Evolutionary conservation across 345 rosid genomes (phyloP).

Genomic region (Orychophragmus violaceus): DNA sequence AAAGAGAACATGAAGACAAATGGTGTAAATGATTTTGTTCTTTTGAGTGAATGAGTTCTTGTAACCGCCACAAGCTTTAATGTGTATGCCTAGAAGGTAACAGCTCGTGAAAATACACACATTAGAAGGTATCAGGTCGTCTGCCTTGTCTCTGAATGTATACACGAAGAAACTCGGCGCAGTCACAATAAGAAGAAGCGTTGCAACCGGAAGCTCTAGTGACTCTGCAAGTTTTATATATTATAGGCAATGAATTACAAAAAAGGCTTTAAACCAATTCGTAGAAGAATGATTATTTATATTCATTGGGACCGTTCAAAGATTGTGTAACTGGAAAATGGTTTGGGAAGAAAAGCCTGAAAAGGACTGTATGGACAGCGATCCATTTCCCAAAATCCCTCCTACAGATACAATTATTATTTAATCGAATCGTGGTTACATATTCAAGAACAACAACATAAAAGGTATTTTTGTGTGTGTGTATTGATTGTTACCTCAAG

Average conservation of each 20-base stretch:
- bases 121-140: constrained; percentile 9
- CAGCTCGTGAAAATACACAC: constrained; percentile 44
- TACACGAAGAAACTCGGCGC: constrained; percentile 50
- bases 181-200: constrained; percentile 51
- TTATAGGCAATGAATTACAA: not conserved
- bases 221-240: constrained; percentile 36
- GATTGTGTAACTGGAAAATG: constrained; percentile 55
- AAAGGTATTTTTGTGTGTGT: not conserved
- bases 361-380: constrained; percentile 54
- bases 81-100: constrained; percentile 60
- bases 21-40: constrained; percentile 23
- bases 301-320: not conserved
- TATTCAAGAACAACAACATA: not conserved
- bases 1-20: constrained; percentile 37
- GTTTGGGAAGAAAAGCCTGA: constrained; percentile 64
- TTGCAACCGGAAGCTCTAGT: constrained; percentile 55
- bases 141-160: constrained; percentile 27
- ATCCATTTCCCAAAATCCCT: constrained; percentile 71
- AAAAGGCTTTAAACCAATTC: not conserved
- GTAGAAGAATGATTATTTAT: not conserved
- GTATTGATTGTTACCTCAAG: constrained; percentile 43
- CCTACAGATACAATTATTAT: constrained; percentile 42
- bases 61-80: constrained; percentile 72
- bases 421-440: not conserved
- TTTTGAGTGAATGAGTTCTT: constrained; percentile 56